Evolutionary conservation across 192 early-diverging fungal species (phyloP).

Genomic region (Cetraspora pellucida): DNA sequence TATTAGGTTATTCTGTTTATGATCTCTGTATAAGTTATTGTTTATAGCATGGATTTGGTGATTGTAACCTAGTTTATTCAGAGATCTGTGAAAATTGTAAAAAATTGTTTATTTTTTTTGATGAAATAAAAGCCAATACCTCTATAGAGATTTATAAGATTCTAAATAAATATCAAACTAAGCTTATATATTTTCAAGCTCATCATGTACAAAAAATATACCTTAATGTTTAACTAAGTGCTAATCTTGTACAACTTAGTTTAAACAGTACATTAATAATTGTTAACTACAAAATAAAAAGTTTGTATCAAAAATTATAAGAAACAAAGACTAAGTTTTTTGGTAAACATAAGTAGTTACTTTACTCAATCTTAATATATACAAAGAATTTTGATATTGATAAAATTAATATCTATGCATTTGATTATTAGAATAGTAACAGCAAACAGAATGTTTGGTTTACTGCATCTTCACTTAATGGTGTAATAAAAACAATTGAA

Average conservation of each 20-base stretch:
- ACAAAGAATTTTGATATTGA: neutral
- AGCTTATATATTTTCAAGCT: neutral
- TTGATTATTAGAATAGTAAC: neutral
- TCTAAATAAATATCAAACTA: constrained; percentile 1
- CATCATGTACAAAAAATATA: neutral
- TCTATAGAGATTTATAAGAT: neutral
- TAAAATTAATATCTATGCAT: neutral
- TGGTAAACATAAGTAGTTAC: neutral
- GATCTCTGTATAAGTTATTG: neutral
- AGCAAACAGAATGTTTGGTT: neutral
- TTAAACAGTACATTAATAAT: neutral
- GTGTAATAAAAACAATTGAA: neutral
- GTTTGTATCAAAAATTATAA: too few species aligned
- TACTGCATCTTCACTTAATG: neutral
- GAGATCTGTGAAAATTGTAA: neutral
- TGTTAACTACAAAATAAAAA: constrained; percentile 14
- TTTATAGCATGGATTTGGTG: neutral
- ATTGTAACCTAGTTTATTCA: neutral
- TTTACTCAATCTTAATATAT: neutral
- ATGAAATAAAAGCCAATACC: neutral
- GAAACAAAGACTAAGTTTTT: neutral
- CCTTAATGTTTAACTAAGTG: neutral
- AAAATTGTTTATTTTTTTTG: constrained; percentile 1
- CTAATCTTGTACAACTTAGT: neutral
- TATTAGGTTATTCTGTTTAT: neutral